Evolutionary conservation across 306 rosid genomes (phyloP).

Genomic region (Pyrus bretschneideri): DNA sequence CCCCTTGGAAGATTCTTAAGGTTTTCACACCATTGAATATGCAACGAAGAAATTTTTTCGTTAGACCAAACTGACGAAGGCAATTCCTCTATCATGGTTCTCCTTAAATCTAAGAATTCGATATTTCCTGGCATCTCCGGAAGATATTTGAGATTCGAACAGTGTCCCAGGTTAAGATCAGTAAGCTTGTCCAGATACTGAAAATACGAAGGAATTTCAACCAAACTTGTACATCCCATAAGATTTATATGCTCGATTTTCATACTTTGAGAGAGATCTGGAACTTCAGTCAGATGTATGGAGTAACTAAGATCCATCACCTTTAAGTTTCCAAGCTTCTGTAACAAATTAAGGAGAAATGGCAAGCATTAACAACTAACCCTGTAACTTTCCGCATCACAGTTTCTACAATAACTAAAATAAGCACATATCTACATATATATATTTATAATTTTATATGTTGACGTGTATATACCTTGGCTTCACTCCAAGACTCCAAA

Average conservation of each 20-base stretch:
- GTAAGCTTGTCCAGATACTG: background rate
- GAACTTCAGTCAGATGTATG: background rate
- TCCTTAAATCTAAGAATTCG: background rate
- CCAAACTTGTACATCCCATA: background rate
- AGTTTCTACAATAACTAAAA: background rate
- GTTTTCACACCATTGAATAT: background rate
- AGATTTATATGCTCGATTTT: background rate
- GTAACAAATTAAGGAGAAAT: background rate
- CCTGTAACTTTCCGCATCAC: background rate
- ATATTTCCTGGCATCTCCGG: background rate
- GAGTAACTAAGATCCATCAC: background rate
- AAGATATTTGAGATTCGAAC: background rate
- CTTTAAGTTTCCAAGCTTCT: background rate
- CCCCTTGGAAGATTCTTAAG: background rate
- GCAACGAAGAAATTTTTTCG: background rate
- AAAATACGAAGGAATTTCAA: background rate
- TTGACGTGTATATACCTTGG: background rate
- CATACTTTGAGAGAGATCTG: background rate
- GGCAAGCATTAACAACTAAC: background rate
- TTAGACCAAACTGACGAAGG: background rate
- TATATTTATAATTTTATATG: too few species aligned
- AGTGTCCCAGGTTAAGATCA: background rate
- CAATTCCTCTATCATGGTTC: background rate
- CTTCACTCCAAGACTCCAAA: background rate
- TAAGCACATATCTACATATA: too few species aligned